These are phyloP conservation scores for Ettlia oleoabundans DNA, from an alignment of 139 green algal species.

Conservation along the genomic window DNA sequence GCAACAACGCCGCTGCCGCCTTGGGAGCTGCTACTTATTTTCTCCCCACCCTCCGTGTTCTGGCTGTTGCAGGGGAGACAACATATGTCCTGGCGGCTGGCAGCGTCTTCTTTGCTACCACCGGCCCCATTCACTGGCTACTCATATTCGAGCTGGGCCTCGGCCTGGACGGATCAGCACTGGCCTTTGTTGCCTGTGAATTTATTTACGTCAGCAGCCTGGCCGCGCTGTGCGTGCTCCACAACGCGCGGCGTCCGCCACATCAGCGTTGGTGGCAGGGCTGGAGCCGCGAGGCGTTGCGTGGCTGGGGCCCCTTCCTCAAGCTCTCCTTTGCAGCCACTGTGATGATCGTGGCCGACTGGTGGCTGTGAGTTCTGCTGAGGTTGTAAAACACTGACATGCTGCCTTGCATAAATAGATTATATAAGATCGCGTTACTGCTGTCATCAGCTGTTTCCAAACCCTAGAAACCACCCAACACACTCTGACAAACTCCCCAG, in stretches of 20 bases:
- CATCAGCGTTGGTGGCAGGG: slow-evolving; percentile 16
- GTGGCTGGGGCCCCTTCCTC: slow-evolving; percentile 11
- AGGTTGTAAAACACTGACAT: too few species aligned
- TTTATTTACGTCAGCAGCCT: background rate
- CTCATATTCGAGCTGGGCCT: slow-evolving; percentile 13
- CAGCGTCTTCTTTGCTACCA: slow-evolving; percentile 4
- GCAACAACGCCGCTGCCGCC: too few species aligned
- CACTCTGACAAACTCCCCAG: too few species aligned
- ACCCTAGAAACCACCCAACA: too few species aligned
- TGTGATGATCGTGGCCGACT: slow-evolving; percentile 27
- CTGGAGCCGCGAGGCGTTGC: background rate
- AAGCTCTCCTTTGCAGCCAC: background rate
- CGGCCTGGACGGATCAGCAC: slow-evolving; percentile 29
- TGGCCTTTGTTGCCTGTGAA: slow-evolving; percentile 6
- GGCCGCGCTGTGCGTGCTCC: background rate
- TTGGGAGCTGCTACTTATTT: too few species aligned
- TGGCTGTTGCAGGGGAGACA: slow-evolving; percentile 7
- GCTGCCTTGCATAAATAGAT: too few species aligned
- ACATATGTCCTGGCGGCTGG: slow-evolving; percentile 9
- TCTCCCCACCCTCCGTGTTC: too few species aligned
- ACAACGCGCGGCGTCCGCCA: slow-evolving; percentile 5
- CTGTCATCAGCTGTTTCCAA: too few species aligned
- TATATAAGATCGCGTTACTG: too few species aligned
- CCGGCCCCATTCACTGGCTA: slow-evolving; percentile 17
- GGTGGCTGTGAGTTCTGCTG: too few species aligned